Conservation (phyloP, 495 filamentous ascomycete genomes). For the Durotheca rogersii region DNA sequence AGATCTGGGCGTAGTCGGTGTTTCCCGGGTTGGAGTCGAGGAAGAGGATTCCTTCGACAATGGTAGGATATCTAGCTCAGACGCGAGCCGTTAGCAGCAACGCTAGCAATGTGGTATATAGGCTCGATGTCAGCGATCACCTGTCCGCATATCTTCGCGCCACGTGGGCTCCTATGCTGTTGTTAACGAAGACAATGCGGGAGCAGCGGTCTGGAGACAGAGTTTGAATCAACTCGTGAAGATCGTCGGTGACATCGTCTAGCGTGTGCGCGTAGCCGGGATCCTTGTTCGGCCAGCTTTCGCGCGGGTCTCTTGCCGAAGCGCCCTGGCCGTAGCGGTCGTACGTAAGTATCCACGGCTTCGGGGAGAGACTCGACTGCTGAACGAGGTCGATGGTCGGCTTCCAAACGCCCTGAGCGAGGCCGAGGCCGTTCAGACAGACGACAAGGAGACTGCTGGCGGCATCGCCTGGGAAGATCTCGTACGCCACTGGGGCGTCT, state of each 20-base stretch:
- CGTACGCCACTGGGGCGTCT: slow-evolving; percentile 14
- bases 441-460: slow-evolving; percentile 16
- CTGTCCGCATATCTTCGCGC: slow-evolving; percentile 24
- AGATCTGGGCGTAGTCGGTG: slow-evolving; percentile 18
- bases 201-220: slow-evolving; percentile 7
- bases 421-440: slow-evolving; percentile 18
- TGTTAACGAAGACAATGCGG: slow-evolving; percentile 21
- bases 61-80: slow-evolving; percentile 15
- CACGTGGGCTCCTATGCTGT: slow-evolving; percentile 23
- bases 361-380: slow-evolving; percentile 12
- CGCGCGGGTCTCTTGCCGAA: slow-evolving; percentile 23
- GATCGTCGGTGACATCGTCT: slow-evolving; percentile 25
- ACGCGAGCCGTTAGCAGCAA: neutral
- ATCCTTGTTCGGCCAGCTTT: slow-evolving; percentile 22
- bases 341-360: slow-evolving; percentile 26
- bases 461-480: slow-evolving; percentile 12
- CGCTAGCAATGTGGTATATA: neutral
- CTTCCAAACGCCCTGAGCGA: slow-evolving; percentile 11
- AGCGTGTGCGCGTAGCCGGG: slow-evolving; percentile 24
- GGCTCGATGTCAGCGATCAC: slow-evolving; percentile 5
- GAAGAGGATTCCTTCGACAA: slow-evolving; percentile 20
- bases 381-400: slow-evolving; percentile 17
- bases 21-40: slow-evolving; percentile 24
- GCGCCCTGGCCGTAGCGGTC: slow-evolving; percentile 21
- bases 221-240: slow-evolving; percentile 22